phyloP scores from a whole-genome alignment of 805 yeast species.

The Pichia manshurica region DNA sequence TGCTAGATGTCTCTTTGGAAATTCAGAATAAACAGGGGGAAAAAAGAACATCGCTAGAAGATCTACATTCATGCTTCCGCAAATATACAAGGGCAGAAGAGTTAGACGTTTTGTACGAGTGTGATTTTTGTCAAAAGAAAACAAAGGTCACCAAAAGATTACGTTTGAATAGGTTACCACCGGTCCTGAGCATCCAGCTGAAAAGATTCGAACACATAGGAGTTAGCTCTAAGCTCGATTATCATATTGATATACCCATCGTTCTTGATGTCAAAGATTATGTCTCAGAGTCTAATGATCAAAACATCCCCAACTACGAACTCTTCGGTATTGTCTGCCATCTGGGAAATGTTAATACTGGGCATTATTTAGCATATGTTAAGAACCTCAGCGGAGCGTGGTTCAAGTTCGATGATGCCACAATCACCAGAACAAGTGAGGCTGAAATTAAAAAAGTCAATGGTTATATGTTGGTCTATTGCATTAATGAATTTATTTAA shows the following conservation, averaged over 20 bases:
- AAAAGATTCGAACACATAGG: conserved; percentile 68
- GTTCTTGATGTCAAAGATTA: conserved; percentile 68
- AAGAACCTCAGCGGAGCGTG: conserved; percentile 72
- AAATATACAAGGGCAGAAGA: conserved; percentile 75
- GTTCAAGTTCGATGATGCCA: conserved; percentile 89
- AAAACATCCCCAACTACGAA: conserved; percentile 48
- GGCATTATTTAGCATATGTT: conserved; percentile 82
- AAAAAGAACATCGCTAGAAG: conserved; percentile 18
- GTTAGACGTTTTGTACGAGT: conserved; percentile 67
- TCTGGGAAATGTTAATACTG: conserved; percentile 90
- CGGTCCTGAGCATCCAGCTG: conserved; percentile 76
- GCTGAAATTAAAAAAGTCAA: conserved; percentile 62
- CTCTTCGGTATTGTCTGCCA: conserved; percentile 84
- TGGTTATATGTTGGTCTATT: conserved; percentile 77
- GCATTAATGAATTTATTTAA: conserved; percentile 38
- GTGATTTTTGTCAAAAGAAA: conserved; percentile 56
- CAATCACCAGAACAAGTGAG: conserved; percentile 59
- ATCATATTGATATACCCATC: conserved; percentile 66
- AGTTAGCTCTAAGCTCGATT: conserved; percentile 65
- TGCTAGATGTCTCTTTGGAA: conserved; percentile 83
- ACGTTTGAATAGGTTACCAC: conserved; percentile 62
- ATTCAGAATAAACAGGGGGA: conserved; percentile 37
- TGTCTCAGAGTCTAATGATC: conserved; percentile 18
- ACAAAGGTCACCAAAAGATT: conserved; percentile 71
- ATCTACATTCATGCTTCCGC: conserved; percentile 60